phyloP scores from a whole-genome alignment of 495 filamentous ascomycete species.

The Aspergillus coremiiformis region DNA sequence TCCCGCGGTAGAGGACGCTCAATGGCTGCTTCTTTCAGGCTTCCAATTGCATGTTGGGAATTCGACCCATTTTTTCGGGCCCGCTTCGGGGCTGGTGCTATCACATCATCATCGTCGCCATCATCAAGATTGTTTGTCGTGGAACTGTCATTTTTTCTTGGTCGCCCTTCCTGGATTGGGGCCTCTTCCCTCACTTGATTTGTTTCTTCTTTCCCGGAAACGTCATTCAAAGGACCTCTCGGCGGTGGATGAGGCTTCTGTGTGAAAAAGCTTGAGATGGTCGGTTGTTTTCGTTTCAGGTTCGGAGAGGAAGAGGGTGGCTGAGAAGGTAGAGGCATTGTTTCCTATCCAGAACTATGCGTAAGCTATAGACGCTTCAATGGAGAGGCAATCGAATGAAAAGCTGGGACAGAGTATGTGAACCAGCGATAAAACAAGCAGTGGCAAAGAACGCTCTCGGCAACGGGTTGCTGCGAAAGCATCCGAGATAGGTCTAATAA shows the following conservation, averaged over 20 bases:
- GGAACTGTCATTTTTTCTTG: conserved; percentile 13
- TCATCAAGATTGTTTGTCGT: conserved; percentile 21
- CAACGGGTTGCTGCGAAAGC: neutral
- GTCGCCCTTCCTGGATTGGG: conserved; percentile 10
- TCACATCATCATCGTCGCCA: conserved; percentile 37
- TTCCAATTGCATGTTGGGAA: conserved; percentile 10
- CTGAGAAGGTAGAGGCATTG: conserved; percentile 33
- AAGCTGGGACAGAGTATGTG: neutral
- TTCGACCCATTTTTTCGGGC: conserved; percentile 18
- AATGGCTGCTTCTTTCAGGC: conserved; percentile 3
- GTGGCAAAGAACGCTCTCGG: neutral
- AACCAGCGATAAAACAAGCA: neutral
- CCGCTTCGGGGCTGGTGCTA: conserved; percentile 35
- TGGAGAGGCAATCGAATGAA: no score
- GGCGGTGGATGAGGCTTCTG: conserved; percentile 43
- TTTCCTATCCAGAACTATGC: neutral
- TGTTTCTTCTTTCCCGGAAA: neutral
- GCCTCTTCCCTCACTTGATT: neutral
- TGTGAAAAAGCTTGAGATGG: conserved; percentile 82
- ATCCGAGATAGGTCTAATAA: neutral
- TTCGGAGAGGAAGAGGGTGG: conserved; percentile 32
- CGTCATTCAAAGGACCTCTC: conserved; percentile 7
- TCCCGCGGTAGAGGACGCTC: conserved; percentile 14
- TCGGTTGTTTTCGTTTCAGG: conserved; percentile 59
- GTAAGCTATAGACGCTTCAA: neutral